These are phyloP conservation scores for Lumnitzera racemosa DNA, from an alignment of 345 rosid genomes.

Conservation along the genomic window DNA sequence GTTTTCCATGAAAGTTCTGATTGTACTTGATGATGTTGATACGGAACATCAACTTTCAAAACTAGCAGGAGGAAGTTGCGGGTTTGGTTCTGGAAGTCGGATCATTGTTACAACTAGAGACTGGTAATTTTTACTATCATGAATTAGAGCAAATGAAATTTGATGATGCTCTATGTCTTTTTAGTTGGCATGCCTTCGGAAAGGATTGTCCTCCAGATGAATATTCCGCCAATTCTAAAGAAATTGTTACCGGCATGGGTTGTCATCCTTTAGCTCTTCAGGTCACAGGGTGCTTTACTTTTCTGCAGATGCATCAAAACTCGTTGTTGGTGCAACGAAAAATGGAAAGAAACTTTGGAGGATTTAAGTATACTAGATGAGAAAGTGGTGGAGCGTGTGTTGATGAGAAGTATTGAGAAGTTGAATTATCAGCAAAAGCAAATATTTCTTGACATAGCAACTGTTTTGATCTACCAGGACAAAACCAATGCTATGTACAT, in stretches of 20 bases:
- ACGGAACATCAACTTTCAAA: not conserved
- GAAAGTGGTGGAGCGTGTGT: not conserved
- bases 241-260: rapidly evolving
- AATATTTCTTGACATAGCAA: not conserved
- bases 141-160: not conserved
- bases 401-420: not conserved
- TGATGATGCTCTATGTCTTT: not conserved
- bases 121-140: too few species aligned
- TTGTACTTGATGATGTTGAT: constrained; percentile 1
- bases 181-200: not conserved
- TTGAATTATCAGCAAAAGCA: not conserved
- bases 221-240: not conserved
- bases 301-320: not conserved
- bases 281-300: constrained; percentile 1
- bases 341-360: not conserved
- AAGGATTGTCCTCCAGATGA: rapidly evolving
- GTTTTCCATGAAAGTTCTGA: not conserved
- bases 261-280: not conserved
- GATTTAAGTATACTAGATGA: not conserved
- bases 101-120: too few species aligned
- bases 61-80: not conserved
- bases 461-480: not conserved
- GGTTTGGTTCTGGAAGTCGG: not conserved
- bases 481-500: not conserved
- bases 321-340: not conserved